A percentile compares a stretch with the other conserved stretches of the same genome.
Evolutionary conservation across 306 rosid species (phyloP).

Genomic region (Pyrus pyrifolia): DNA sequence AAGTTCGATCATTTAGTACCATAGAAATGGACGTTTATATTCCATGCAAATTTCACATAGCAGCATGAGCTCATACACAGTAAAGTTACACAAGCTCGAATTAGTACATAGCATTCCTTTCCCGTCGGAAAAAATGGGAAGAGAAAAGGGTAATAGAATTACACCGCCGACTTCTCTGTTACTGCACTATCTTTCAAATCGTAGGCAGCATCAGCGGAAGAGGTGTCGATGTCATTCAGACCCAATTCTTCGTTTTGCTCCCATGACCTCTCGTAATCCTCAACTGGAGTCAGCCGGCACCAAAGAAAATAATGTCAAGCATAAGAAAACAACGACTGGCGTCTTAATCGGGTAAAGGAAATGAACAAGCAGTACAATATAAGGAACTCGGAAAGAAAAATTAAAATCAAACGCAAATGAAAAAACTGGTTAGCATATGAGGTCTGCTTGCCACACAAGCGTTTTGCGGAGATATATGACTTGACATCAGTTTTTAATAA

Average conservation of each 20-base stretch:
- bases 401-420: neutral
- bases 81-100: neutral
- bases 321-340: neutral
- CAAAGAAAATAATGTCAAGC: conserved; percentile 1
- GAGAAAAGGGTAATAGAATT: neutral
- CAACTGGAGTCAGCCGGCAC: conserved; percentile 33
- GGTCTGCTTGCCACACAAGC: neutral
- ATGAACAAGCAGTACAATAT: neutral
- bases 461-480: neutral
- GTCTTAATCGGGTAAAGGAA: neutral
- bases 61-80: neutral
- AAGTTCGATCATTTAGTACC: no score
- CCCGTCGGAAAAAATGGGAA: neutral
- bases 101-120: neutral
- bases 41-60: no score
- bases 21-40: no score
- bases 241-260: conserved; percentile 95
- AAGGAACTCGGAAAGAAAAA: neutral
- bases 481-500: neutral
- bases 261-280: conserved; percentile 90
- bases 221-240: conserved; percentile 86
- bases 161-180: neutral
- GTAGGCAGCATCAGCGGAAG: conserved; percentile 78
- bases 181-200: conserved; percentile 16
- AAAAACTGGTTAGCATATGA: neutral